These are phyloP conservation scores for Thermomucor indicae-seudaticae DNA, from an alignment of 371 early-diverging fungal species.

Conservation along the genomic window DNA sequence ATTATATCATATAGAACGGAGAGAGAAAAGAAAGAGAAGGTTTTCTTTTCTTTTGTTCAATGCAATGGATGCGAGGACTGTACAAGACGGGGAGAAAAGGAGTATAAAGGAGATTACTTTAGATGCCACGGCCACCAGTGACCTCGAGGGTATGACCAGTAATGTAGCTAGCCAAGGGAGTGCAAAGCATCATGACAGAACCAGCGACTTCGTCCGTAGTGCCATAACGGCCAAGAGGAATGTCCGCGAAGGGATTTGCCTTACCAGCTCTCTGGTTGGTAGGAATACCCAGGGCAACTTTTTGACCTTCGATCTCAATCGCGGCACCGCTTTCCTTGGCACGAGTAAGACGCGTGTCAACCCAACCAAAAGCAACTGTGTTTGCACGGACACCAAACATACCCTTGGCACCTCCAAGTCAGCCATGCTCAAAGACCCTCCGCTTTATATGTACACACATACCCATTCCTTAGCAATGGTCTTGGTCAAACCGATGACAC, in stretches of 20 bases:
- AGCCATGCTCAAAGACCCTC: background rate
- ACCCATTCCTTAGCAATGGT: constrained; percentile 50
- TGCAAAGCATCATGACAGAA: constrained; percentile 58
- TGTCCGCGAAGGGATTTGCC: constrained; percentile 48
- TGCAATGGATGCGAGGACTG: background rate
- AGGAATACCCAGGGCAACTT: constrained; percentile 68
- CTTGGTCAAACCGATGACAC: constrained; percentile 56
- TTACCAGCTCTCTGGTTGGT: constrained; percentile 44
- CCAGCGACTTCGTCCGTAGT: constrained; percentile 67
- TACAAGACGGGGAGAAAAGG: background rate
- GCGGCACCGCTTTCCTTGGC: constrained; percentile 67
- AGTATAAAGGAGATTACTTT: constrained; percentile 7
- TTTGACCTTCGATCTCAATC: constrained; percentile 63
- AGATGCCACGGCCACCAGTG: constrained; percentile 70
- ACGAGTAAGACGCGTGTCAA: constrained; percentile 67
- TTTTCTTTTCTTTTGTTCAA: background rate
- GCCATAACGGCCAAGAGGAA: constrained; percentile 63
- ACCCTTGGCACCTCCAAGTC: constrained; percentile 16
- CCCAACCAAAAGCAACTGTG: constrained; percentile 65
- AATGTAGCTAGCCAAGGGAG: constrained; percentile 59
- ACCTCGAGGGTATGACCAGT: constrained; percentile 67
- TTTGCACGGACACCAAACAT: constrained; percentile 59
- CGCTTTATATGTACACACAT: background rate
- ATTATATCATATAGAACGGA: no score
- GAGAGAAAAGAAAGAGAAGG: no score